These are phyloP conservation scores for Neonothopanus nambi DNA, from an alignment of 1,284 basidiomycete genomes.

Conservation along the genomic window DNA sequence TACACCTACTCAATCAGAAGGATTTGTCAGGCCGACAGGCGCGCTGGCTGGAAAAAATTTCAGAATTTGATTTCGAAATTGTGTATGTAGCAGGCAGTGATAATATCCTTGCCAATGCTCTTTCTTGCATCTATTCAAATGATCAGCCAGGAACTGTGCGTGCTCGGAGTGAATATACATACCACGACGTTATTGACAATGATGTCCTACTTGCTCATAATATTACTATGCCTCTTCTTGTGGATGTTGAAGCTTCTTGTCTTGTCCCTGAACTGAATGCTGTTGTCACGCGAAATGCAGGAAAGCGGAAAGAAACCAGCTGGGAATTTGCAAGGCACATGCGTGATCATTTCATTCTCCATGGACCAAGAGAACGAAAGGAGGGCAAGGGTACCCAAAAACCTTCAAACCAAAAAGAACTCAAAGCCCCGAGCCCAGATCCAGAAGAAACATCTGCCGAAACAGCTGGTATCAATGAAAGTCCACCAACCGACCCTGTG, in stretches of 20 bases:
- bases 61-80: conserved; percentile 19
- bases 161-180: conserved; percentile 16
- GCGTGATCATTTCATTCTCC: neutral
- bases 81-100: conserved; percentile 17
- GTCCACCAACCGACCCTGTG: too few relatives aligned
- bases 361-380: conserved; percentile 9
- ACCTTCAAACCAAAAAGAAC: too few relatives aligned
- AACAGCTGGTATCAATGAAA: too few relatives aligned
- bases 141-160: conserved; percentile 24
- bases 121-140: conserved; percentile 22
- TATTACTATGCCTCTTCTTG: neutral
- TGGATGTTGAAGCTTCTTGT: neutral
- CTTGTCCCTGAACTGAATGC: neutral
- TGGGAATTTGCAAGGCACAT: neutral
- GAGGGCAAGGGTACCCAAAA: conserved; percentile 12
- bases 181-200: neutral
- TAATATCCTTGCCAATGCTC: conserved; percentile 18
- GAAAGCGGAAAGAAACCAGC: neutral
- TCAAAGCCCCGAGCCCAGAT: too few relatives aligned
- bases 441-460: too few relatives aligned
- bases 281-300: neutral
- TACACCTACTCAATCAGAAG: conserved; percentile 28
- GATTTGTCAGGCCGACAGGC: conserved; percentile 27
- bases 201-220: neutral
- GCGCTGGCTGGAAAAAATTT: conserved; percentile 28